These are phyloP conservation scores for Allium sativum DNA, from an alignment of 106 monocot genomes.

Conservation along the genomic window DNA sequence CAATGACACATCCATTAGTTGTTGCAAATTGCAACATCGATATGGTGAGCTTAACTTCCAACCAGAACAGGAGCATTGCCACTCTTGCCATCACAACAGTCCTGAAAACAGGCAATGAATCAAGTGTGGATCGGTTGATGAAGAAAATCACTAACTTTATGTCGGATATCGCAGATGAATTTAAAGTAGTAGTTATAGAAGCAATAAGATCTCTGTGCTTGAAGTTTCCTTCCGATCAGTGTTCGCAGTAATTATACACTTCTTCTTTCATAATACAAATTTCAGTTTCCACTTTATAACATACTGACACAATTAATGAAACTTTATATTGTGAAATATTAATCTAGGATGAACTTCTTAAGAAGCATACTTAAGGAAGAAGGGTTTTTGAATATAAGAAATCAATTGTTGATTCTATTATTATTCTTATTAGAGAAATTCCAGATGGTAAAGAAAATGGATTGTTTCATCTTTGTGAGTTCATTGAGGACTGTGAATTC, in stretches of 20 bases:
- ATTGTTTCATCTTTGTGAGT: conserved; percentile 94
- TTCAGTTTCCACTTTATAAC: background rate
- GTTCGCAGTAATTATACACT: conserved; percentile 28
- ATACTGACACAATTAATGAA: too few species aligned
- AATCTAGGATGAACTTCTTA: conserved; percentile 95
- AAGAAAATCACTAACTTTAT: conserved; percentile 98
- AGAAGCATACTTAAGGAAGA: conserved; percentile 98
- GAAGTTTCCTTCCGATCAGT: conserved; percentile 91
- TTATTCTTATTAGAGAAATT: conserved; percentile 93
- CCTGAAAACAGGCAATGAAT: conserved; percentile 96
- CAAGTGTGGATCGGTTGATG: conserved; percentile 96
- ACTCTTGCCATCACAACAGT: conserved; percentile 99
- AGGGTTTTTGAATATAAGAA: conserved; percentile 99
- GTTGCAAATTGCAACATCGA: conserved; percentile 98
- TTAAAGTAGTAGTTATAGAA: conserved; percentile 99
- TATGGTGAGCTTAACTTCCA: conserved; percentile 98
- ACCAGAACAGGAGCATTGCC: conserved; percentile 98
- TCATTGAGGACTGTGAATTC: conserved; percentile 99
- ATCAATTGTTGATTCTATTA: conserved; percentile 97
- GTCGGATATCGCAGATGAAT: conserved; percentile 99
- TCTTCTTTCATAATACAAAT: background rate
- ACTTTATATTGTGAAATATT: too few species aligned
- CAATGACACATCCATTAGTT: conserved; percentile 92
- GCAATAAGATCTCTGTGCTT: conserved; percentile 94
- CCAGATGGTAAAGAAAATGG: conserved; percentile 99